Evolutionary conservation across 2,329 filamentous ascomycete species (phyloP).

Genomic region (Berkeleyomyces rouxiae): DNA sequence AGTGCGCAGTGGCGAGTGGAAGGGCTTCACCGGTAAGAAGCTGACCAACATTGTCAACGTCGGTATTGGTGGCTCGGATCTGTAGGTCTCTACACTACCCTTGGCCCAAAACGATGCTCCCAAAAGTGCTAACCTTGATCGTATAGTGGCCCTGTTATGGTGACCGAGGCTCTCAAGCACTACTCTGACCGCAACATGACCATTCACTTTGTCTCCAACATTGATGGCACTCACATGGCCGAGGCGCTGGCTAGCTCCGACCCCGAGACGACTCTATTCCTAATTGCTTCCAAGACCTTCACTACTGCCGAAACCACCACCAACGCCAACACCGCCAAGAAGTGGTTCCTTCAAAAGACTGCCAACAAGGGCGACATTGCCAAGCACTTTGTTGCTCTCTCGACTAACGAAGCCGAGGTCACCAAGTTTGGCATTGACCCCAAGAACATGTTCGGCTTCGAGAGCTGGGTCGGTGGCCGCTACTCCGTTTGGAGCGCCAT

Average conservation of each 20-base stretch:
- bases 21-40: slow-evolving; percentile 92
- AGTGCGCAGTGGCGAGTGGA: slow-evolving; percentile 89
- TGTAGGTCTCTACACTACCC: slow-evolving; percentile 44
- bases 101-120: slow-evolving; percentile 15
- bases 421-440: slow-evolving; percentile 97
- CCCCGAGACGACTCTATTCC: slow-evolving; percentile 96
- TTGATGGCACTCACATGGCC: slow-evolving; percentile 93
- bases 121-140: slow-evolving; percentile 10
- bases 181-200: slow-evolving; percentile 77
- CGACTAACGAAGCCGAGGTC: slow-evolving; percentile 87
- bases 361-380: slow-evolving; percentile 69
- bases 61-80: slow-evolving; percentile 93
- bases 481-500: slow-evolving; percentile 99
- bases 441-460: slow-evolving; percentile 99
- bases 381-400: slow-evolving; percentile 97
- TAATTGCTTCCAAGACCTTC: slow-evolving; percentile 97
- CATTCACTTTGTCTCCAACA: slow-evolving; percentile 98
- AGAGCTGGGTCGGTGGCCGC: slow-evolving; percentile 93
- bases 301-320: slow-evolving; percentile 94
- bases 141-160: slow-evolving; percentile 85
- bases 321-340: slow-evolving; percentile 93
- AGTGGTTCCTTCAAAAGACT: slow-evolving; percentile 81
- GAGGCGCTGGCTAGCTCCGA: slow-evolving; percentile 80
- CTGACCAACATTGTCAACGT: slow-evolving; percentile 94
- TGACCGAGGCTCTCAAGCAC: slow-evolving; percentile 89